phyloP scores from a whole-genome alignment of 805 yeast genomes.

The Lipomyces japonicus region DNA sequence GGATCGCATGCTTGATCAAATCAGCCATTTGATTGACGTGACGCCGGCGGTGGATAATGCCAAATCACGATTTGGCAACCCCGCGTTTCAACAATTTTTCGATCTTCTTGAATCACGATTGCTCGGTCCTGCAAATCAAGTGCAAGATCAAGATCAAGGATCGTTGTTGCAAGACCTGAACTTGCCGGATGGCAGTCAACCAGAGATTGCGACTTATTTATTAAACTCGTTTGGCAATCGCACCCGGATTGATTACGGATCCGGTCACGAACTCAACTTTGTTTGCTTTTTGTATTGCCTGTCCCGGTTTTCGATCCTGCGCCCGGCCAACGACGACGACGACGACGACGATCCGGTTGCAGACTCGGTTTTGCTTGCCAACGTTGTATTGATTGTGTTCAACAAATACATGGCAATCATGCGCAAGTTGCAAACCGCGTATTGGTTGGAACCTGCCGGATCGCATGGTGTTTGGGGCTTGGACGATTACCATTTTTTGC shows the following conservation, averaged over 20 bases:
- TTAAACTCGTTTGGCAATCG: conserved; percentile 78
- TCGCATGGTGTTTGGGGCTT: conserved; percentile 98
- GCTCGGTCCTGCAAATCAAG: too few species aligned
- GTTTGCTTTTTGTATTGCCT: conserved; percentile 62
- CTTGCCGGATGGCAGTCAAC: neutral
- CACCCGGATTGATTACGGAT: conserved; percentile 88
- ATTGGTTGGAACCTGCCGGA: conserved; percentile 95
- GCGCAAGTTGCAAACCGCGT: conserved; percentile 69
- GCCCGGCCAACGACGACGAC: conserved; percentile 23
- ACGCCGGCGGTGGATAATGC: conserved; percentile 70
- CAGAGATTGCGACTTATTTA: conserved; percentile 57
- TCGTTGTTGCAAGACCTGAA: conserved; percentile 10
- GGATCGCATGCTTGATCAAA: conserved; percentile 44
- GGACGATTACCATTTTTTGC: conserved; percentile 90
- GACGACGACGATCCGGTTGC: neutral
- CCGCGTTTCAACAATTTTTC: conserved; percentile 80
- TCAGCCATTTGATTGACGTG: conserved; percentile 45
- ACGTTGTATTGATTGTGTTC: conserved; percentile 63
- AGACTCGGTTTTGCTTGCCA: conserved; percentile 31
- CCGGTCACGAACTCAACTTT: conserved; percentile 93
- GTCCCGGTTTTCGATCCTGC: conserved; percentile 4
- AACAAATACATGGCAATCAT: conserved; percentile 62
- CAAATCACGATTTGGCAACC: conserved; percentile 82
- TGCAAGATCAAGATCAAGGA: too few species aligned
- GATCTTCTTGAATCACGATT: conserved; percentile 52